These are phyloP conservation scores for Colletotrichum aenigma DNA, from an alignment of 2,329 filamentous ascomycete species.

Conservation along the genomic window DNA sequence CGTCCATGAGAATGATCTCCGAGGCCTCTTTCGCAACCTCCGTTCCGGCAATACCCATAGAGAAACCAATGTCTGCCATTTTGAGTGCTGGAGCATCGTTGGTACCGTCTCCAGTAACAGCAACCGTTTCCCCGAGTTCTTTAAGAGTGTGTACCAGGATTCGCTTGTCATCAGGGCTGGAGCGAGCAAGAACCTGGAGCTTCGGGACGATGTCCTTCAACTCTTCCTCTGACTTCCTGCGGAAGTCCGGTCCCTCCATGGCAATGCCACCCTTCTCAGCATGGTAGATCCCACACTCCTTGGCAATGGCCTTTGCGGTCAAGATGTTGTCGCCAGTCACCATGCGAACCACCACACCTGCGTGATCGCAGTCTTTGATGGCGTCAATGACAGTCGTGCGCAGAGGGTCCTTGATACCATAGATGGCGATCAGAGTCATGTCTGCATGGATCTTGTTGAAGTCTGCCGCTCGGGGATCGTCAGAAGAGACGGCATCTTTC, in stretches of 20 bases:
- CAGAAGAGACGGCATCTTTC: slow-evolving; percentile 55
- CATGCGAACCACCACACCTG: slow-evolving; percentile 71
- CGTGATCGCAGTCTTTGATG: slow-evolving; percentile 64
- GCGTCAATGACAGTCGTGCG: slow-evolving; percentile 66
- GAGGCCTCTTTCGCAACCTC: slow-evolving; percentile 68
- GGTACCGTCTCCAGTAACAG: slow-evolving; percentile 70
- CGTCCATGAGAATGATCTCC: slow-evolving; percentile 66
- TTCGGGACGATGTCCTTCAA: slow-evolving; percentile 60
- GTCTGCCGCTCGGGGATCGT: slow-evolving; percentile 65
- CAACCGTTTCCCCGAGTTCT: slow-evolving; percentile 68
- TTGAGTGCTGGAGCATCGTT: slow-evolving; percentile 71
- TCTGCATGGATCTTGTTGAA: slow-evolving; percentile 47
- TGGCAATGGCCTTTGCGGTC: slow-evolving; percentile 48
- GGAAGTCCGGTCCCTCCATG: slow-evolving; percentile 60
- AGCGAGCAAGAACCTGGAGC: slow-evolving; percentile 71
- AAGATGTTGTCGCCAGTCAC: slow-evolving; percentile 55
- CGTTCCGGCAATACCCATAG: slow-evolving; percentile 70
- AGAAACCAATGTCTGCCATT: slow-evolving; percentile 70
- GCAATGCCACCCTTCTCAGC: slow-evolving; percentile 52
- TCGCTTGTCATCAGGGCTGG: slow-evolving; percentile 73
- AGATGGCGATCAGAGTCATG: slow-evolving; percentile 46
- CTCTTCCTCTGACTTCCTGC: slow-evolving; percentile 56
- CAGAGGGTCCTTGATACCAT: slow-evolving; percentile 74
- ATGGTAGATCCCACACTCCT: slow-evolving; percentile 43
- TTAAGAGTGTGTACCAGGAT: slow-evolving; percentile 68